Percentiles rank a stretch among this genome's conserved stretches.
Evolutionary conservation across 2,329 filamentous ascomycete species (phyloP).

Genomic region (Gnomoniopsis smithogilvyi): DNA sequence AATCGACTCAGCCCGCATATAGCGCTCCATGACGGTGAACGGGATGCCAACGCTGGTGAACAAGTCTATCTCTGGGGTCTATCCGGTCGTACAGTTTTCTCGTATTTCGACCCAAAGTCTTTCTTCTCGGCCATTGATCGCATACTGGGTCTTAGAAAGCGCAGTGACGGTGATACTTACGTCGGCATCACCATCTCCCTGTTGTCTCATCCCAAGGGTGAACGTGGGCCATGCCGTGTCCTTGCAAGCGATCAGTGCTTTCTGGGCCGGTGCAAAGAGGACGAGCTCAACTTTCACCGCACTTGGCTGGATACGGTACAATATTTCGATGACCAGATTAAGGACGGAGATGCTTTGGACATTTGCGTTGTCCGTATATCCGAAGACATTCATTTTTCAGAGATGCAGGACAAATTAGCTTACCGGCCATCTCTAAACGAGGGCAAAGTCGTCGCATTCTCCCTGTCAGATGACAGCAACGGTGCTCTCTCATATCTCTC

Average conservation of each 20-base stretch:
- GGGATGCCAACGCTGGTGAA: not conserved
- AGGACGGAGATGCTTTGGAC: not conserved
- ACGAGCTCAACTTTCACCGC: slow-evolving; percentile 5
- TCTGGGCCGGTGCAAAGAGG: not conserved
- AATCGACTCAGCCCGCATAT: not conserved
- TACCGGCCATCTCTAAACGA: not conserved
- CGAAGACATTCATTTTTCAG: slow-evolving; percentile 1
- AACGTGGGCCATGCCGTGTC: not conserved
- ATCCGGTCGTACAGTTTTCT: not conserved
- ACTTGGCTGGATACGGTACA: slow-evolving; percentile 5
- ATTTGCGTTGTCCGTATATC: not conserved
- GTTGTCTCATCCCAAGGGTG: not conserved
- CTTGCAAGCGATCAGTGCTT: slow-evolving; percentile 6
- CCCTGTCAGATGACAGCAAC: not conserved
- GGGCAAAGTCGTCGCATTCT: not conserved
- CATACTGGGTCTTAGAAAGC: not conserved
- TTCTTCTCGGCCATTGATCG: slow-evolving; percentile 12
- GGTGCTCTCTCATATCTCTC: slow-evolving; percentile 1
- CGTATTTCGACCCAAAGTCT: not conserved
- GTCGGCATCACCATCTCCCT: slow-evolving; percentile 1
- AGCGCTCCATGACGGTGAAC: slow-evolving; percentile 1
- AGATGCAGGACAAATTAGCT: not conserved
- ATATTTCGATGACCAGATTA: not conserved
- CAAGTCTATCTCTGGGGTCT: slow-evolving; percentile 2
- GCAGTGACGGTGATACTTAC: not conserved